Base-by-base conservation (phyloP, 164 flowering plant genomes). In the Kalanchoe fedtschenkoi region DNA sequence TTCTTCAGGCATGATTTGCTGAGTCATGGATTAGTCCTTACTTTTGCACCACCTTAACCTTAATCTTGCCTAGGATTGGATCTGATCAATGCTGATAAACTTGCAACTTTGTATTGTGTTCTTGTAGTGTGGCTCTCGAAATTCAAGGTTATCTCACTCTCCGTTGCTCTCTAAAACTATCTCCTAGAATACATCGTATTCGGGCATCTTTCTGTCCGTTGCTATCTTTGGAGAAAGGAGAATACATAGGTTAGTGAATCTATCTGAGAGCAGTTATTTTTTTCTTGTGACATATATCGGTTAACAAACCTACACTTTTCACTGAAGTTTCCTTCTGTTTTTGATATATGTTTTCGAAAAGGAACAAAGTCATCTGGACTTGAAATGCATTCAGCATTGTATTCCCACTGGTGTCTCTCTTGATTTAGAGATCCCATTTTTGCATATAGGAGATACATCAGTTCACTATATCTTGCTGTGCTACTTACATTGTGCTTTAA, bases 191-290 rank as follows among this genome's bases (percentile, higher is more conserved):
- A 56, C 89, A 95, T 54, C 83, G 80, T 60, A 83, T 91, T 24
- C 90, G 76, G 38, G 96, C 91, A 71, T 85, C 95, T 42, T 93
- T 93, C 70, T 93, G 99, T 74, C 99, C 99, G 34, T 68, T 93
- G 56, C 91, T 93, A 69, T 93, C 99, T 34, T 87, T 93, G 65
- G 96, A 93, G 63, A 90, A 88, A 70, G 99, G 99, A 69, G 97
- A 93, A 70, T 93, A 76, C 60, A 81, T 93, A 77, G 99, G 98
- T 93, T 28, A 33, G 85, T 70, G 37, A 71, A n/a, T 61, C 55
- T 51, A 60, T 67, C 47, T 41, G 13, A 29, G 32, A 42, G 34
- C 30, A n/a, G 28, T 62, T 41, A 19, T 32, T 24, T 55, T 7
- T 29, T 11, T 7, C 59, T 33, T 33, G 5, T 34, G 7, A n/a